Base-by-base conservation (phyloP, 306 rosid species). In the Luffa aegyptiaca region DNA sequence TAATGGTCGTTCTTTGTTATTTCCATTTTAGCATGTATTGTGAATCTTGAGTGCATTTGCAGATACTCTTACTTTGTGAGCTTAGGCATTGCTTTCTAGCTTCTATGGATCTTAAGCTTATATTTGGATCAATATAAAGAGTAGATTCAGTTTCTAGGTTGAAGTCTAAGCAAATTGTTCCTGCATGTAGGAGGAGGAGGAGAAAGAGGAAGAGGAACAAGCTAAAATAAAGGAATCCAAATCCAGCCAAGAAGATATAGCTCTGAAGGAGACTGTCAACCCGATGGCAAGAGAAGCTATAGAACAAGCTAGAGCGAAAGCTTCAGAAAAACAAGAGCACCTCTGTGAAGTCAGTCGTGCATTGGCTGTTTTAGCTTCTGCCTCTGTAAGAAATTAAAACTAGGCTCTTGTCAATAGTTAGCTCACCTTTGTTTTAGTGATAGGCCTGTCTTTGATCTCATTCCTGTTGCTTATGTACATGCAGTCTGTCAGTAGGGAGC, bases 401-500 rank as follows among this genome's bases (percentile, higher is more conserved):
- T 39, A 71, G 10, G 76, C 37, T 46, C 76, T 46, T 46, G 76
- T 14, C 20, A 71, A 5, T 46, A 20, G n/a, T 21, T 21, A 45
- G 11, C 12, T 14, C 21, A 5, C 71, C 5, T 11, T 37, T 39
- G 42, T 65, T 65, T 33, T 21, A 20, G 18, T n/a, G 39, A 70
- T 70, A 18, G 31, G 56, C 14, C 37, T 45, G 20, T 20, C 57
- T 71, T 71, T 44, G 76, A 20, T 71, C 57, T 71, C 58, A 46
- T 45, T 71, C n/a, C 37, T 71, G 41, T 44, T 71, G 62, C 79
- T 72, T 83, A 75, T 72, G 74, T 58, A 68, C 44, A 80, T 87
- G 81, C 97, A 94, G 98, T 92, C 98, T 18, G 98, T 94, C 52
- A 91, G 97, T 76, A 86, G 89, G 78, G 98, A 94, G 81, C 96